Base-by-base conservation (phyloP, 352 stramenopile species). In the Nothophytophthora sp. region DNA sequence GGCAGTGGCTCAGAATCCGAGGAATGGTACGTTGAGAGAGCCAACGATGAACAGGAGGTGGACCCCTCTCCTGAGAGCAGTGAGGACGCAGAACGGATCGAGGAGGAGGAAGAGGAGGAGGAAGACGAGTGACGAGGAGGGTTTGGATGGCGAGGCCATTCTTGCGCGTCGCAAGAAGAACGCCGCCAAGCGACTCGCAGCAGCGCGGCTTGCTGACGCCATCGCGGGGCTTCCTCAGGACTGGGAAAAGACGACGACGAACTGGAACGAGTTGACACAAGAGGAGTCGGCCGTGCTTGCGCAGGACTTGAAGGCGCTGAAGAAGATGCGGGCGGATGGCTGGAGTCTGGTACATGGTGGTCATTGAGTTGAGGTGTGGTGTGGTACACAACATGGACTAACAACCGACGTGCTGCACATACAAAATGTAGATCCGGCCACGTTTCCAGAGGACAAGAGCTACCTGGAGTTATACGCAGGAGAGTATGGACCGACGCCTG, bases 271-370 rank as follows among this genome's bases (percentile, higher is more conserved):
- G 1, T 8, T 54, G 16, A 50, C 52, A 0, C 5, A 2, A 1
- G 37, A 44, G 0, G 43, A 60, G 43, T 45, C 54, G 35, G 23
- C 15, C 1, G 43, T 45, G 1, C 29, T 60, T 38, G 52, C 42
- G 5, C 29, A 50, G 23, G 16, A 50, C 13, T n/a, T 22, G 4
- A 39, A 16, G 0, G 52, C 23, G 0, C 9, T 60, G 20, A 36
- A 54, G 8, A 43, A 50, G 18, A 39, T 60, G 42, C 36, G 37
- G 1, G 25, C 10, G 1, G 43, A 60, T 16, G 43, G 43, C 1
- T 60, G 28, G 52, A 49, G 50, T 12, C 35, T 50, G 43, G 52
- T 55, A 50, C 0, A 25, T 32, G 18, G 7, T 13, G 27, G 6
- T 1, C 1, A 28, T 38, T 35, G n/a, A n/a, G 5, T 11, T 28